Evolutionary conservation across 176 grass and related monocot genomes (phyloP), one percentile per base, ranked within the genome.

Genomic region (Leersia perrieri): DNA sequence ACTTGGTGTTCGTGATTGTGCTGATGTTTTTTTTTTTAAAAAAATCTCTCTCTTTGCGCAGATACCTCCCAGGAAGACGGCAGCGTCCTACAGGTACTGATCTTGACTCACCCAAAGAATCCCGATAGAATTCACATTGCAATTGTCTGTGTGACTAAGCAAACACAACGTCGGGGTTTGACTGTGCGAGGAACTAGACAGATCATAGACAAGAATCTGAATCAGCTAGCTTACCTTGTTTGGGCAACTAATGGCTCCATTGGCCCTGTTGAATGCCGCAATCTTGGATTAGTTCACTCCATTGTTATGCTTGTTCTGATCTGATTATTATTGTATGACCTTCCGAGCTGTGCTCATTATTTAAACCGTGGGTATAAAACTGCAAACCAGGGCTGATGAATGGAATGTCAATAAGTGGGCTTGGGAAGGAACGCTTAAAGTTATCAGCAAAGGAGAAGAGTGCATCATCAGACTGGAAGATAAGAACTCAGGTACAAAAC

Each of bases 331-430:
- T 22, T 67, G n/a, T 58, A 11, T 58, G 53, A 25, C 51, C 51
- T 57, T 67, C 20, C 6, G 18, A 60, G 33, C 28, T 58, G 40
- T 3, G 33, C 39, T 3, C 60, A 39, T 55, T 62, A 25, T 2
- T n/a, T 71, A 15, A 60, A 57, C 41, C 34, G 15, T 75, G 33
- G 22, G 16, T 71, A 55, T 45, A 32, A n/a, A n/a, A n/a, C n/a
- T n/a, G n/a, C n/a, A n/a, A 80, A 58, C 9, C 71, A 99, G 96
- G 85, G 96, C 96, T 68, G 96, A 99, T 64, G 96, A 99, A 71
- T 99, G 96, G 96, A 92, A 99, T 65, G 87, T 99, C 57, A 99
- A 99, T 82, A 93, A 99, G 75, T 99, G 96, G 96, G 88, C 82
- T 30, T 99, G 96, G 96, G 96, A 99, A 88, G 96, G 96, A 60